phyloP scores from a whole-genome alignment of 2,329 filamentous ascomycete genomes.

The Cordyceps farinosa region DNA sequence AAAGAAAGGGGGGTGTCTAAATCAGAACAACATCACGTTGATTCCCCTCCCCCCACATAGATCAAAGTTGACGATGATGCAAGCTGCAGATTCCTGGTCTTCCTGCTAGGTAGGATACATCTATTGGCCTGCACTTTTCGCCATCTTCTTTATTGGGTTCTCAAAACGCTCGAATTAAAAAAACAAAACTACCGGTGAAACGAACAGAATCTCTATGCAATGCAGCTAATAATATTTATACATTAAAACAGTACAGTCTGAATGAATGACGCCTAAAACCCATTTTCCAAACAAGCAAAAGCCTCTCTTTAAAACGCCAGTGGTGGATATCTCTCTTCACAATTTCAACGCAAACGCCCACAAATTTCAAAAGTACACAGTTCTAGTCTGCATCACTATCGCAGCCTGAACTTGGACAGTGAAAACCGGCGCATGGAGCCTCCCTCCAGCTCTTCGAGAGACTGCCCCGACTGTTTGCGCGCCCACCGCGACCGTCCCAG shows the following conservation, averaged over 20 bases:
- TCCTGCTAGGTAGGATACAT: too few relatives aligned
- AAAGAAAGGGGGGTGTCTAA: too few relatives aligned
- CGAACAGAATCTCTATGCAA: too few relatives aligned
- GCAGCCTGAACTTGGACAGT: not conserved
- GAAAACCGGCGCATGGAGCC: not conserved
- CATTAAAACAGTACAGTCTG: not conserved
- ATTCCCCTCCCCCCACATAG: too few relatives aligned
- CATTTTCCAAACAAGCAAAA: not conserved
- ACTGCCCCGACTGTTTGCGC: constrained; percentile 6
- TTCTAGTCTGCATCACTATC: not conserved
- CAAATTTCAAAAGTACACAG: too few relatives aligned
- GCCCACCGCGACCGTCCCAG: not conserved
- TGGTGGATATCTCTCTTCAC: not conserved
- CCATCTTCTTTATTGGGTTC: too few relatives aligned
- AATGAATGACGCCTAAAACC: not conserved
- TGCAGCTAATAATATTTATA: not conserved
- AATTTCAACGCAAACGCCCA: not conserved
- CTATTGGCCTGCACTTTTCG: too few relatives aligned
- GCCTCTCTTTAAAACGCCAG: not conserved
- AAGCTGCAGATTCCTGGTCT: too few relatives aligned
- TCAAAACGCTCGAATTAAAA: too few relatives aligned
- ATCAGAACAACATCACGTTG: too few relatives aligned
- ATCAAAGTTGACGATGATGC: too few relatives aligned
- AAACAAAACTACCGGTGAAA: too few relatives aligned
- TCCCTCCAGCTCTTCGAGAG: constrained; percentile 4